Evolutionary conservation across 345 rosid species (phyloP).

Genomic region (Populus ilicifolia): DNA sequence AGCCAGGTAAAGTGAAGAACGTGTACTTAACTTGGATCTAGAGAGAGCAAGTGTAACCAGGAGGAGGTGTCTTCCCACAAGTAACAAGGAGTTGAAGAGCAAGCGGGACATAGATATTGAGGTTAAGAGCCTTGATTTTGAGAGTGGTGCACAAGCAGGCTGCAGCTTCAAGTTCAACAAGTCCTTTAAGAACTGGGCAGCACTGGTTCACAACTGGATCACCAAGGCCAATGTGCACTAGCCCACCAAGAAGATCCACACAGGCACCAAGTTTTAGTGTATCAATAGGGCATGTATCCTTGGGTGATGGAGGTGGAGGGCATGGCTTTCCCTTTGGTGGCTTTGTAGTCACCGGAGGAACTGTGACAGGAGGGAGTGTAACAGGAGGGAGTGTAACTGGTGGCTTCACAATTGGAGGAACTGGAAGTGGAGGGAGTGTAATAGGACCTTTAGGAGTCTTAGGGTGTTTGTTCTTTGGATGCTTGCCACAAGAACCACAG

Average conservation of each 20-base stretch:
- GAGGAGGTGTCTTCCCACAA: slow-evolving; percentile 95
- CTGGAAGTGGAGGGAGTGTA: slow-evolving; percentile 28
- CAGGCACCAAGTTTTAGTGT: slow-evolving; percentile 85
- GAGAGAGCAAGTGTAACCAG: slow-evolving; percentile 90
- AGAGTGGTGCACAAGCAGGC: slow-evolving; percentile 90
- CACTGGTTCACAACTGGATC: slow-evolving; percentile 77
- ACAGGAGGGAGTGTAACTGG: slow-evolving; percentile 7
- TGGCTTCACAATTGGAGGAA: slow-evolving; percentile 21
- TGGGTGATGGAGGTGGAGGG: slow-evolving; percentile 34
- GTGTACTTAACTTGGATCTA: slow-evolving; percentile 30
- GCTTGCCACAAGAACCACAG: slow-evolving; percentile 55
- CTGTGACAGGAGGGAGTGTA: not conserved
- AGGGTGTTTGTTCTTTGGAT: slow-evolving; percentile 31
- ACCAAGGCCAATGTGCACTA: slow-evolving; percentile 70
- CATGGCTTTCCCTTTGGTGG: slow-evolving; percentile 33
- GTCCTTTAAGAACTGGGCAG: slow-evolving; percentile 76
- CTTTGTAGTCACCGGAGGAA: slow-evolving; percentile 1
- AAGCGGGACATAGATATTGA: slow-evolving; percentile 70
- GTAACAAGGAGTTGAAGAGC: slow-evolving; percentile 91
- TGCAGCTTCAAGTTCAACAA: slow-evolving; percentile 81
- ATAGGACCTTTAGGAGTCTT: slow-evolving; percentile 5
- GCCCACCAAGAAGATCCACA: slow-evolving; percentile 83
- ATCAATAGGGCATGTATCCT: slow-evolving; percentile 70
- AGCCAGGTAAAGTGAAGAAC: not conserved
- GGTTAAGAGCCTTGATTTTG: slow-evolving; percentile 79